Conservation (phyloP, 2,329 filamentous ascomycete species). For the Exophiala sp. region DNA sequence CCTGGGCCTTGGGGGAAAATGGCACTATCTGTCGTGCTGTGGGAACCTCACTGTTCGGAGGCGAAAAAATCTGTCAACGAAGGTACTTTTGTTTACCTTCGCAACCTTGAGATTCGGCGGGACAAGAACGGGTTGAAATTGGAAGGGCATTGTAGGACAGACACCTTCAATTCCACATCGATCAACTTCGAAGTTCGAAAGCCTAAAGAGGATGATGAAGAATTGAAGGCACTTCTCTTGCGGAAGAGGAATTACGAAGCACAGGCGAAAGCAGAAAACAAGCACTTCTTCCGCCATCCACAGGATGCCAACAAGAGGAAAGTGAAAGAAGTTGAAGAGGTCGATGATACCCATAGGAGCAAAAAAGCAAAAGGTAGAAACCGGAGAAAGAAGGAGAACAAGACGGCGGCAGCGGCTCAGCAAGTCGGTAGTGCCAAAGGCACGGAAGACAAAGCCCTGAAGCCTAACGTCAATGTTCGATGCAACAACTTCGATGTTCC, state of each 20-base stretch:
- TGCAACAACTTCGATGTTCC: constrained; percentile 44
- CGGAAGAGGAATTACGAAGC: constrained; percentile 62
- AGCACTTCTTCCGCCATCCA: constrained; percentile 26
- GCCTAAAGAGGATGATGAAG: constrained; percentile 36
- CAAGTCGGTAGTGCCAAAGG: not conserved
- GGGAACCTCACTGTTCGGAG: constrained; percentile 61
- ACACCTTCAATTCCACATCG: constrained; percentile 50
- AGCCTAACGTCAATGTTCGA: constrained; percentile 40
- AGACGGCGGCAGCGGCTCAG: constrained; percentile 24
- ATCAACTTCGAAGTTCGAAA: constrained; percentile 58
- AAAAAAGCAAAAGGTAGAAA: constrained; percentile 16
- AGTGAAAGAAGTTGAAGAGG: constrained; percentile 31
- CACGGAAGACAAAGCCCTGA: not conserved
- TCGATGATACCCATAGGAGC: constrained; percentile 27
- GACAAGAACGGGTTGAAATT: constrained; percentile 54
- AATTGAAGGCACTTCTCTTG: constrained; percentile 56
- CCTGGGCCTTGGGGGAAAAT: constrained; percentile 69
- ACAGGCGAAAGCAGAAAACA: constrained; percentile 29
- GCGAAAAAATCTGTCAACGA: constrained; percentile 55
- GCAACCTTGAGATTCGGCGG: constrained; percentile 68
- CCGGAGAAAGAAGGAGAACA: constrained; percentile 31
- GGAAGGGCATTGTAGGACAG: constrained; percentile 69
- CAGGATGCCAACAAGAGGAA: constrained; percentile 19
- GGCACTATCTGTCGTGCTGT: constrained; percentile 69
- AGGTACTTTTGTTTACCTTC: constrained; percentile 62